Conservation (phyloP, 257 asterid species). For the Solanum commersonii region DNA sequence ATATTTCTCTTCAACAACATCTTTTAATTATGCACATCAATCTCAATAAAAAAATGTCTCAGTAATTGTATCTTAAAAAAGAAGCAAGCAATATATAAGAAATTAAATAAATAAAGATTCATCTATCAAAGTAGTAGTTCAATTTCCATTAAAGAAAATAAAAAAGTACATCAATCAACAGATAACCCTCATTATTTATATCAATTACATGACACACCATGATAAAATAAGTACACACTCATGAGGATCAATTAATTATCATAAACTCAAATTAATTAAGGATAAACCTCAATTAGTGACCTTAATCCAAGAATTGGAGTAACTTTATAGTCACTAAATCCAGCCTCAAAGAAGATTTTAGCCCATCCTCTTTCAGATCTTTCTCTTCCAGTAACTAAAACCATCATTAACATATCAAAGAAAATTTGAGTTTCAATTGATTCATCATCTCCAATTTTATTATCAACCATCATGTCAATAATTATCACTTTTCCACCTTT, state of each 20-base stretch:
- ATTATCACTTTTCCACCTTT: constrained; percentile 16
- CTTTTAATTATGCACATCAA: neutral
- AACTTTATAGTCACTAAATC: constrained; percentile 6
- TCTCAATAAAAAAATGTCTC: neutral
- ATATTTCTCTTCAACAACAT: too few relatives aligned
- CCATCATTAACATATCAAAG: constrained; percentile 21
- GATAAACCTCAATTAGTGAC: constrained; percentile 15
- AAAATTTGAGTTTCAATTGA: constrained; percentile 8
- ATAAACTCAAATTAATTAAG: neutral
- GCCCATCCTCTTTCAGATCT: constrained; percentile 8
- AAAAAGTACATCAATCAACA: neutral
- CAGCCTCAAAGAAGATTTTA: constrained; percentile 7
- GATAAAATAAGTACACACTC: neutral
- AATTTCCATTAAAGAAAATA: neutral
- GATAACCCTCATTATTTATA: neutral
- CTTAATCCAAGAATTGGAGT: constrained; percentile 7
- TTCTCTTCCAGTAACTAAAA: neutral
- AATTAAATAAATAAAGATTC: neutral
- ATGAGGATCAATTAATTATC: neutral
- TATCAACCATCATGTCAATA: constrained; percentile 8
- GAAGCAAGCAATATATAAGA: neutral
- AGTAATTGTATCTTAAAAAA: too few relatives aligned
- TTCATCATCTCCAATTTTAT: neutral
- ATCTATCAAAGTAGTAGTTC: neutral
- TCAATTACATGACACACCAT: neutral